Percentiles rank a stretch among this genome's conserved stretches.
These are phyloP conservation scores for Blastomyces gilchristii DNA, from an alignment of 2,329 filamentous ascomycete species.

Conservation along the genomic window DNA sequence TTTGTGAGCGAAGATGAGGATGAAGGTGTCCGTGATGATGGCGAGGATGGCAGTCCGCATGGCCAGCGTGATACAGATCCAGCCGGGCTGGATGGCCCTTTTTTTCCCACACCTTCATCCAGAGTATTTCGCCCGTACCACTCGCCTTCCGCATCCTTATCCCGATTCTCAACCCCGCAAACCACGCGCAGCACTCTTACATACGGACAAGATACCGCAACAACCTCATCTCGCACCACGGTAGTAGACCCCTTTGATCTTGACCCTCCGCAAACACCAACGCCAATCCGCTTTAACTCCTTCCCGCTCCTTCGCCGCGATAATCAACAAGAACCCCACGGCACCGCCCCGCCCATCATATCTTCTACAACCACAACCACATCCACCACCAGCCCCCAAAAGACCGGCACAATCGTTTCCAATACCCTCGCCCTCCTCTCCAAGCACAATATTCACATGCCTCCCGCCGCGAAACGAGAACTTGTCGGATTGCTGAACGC, in stretches of 20 bases:
- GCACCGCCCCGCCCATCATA: conserved; percentile 3
- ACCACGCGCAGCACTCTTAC: background rate
- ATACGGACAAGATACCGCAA: background rate
- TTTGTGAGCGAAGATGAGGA: background rate
- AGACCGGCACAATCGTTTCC: conserved; percentile 17
- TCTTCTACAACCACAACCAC: conserved; percentile 23
- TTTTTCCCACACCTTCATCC: background rate
- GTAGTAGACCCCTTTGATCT: background rate
- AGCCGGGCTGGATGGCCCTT: background rate
- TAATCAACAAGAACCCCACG: background rate
- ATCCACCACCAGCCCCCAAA: conserved; percentile 21
- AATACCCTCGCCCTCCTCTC: conserved; percentile 28
- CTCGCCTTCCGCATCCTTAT: background rate
- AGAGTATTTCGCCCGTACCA: background rate
- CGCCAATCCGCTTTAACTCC: conserved; percentile 9
- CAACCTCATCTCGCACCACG: background rate
- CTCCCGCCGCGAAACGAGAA: conserved; percentile 26
- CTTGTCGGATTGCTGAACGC: conserved; percentile 40
- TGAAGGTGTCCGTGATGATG: background rate
- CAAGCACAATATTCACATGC: conserved; percentile 25
- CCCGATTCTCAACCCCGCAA: background rate
- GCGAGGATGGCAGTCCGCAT: background rate
- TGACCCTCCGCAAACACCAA: conserved; percentile 17
- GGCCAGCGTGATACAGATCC: background rate
- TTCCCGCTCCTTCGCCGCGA: conserved; percentile 16